Percentiles rank a stretch among this genome's conserved stretches.
Conservation (phyloP, 2,329 filamentous ascomycete genomes). For the Aspergillus sp. region DNA sequence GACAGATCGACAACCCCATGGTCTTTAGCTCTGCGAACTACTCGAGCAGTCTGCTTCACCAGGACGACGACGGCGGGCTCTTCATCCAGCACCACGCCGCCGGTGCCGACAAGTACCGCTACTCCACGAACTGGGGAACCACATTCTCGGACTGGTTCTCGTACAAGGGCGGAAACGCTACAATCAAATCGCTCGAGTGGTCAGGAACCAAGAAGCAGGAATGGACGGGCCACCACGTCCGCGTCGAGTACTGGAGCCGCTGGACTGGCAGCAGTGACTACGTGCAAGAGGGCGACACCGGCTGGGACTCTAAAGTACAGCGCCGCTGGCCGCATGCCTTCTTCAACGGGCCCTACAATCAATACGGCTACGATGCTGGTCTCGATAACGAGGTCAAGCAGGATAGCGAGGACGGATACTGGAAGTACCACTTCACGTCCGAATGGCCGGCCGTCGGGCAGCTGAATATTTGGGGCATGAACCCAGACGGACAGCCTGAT, state of each 20-base stretch:
- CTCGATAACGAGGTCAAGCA: constrained; percentile 59
- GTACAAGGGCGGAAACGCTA: too few species aligned
- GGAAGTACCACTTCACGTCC: constrained; percentile 56
- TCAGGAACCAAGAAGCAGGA: constrained; percentile 49
- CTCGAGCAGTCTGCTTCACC: constrained; percentile 53
- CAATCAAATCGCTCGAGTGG: constrained; percentile 59
- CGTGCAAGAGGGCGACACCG: constrained; percentile 59
- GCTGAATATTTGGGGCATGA: constrained; percentile 67
- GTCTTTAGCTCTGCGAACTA: constrained; percentile 62
- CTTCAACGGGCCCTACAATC: constrained; percentile 62
- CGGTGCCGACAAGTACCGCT: constrained; percentile 63
- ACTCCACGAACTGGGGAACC: constrained; percentile 62
- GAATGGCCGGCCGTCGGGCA: constrained; percentile 62
- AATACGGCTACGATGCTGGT: constrained; percentile 64
- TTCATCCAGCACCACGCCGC: constrained; percentile 59
- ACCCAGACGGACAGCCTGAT: constrained; percentile 62
- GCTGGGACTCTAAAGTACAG: constrained; percentile 40
- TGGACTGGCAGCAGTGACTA: constrained; percentile 61
- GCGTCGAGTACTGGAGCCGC: constrained; percentile 63
- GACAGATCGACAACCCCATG: constrained; percentile 58
- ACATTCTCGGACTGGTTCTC: constrained; percentile 12
- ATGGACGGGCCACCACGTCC: constrained; percentile 63
- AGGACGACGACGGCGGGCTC: constrained; percentile 45
- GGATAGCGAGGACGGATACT: constrained; percentile 51
- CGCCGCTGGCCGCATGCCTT: constrained; percentile 61